These are phyloP conservation scores for Ochetophila trinervis DNA, from an alignment of 306 rosid species.

Conservation along the genomic window DNA sequence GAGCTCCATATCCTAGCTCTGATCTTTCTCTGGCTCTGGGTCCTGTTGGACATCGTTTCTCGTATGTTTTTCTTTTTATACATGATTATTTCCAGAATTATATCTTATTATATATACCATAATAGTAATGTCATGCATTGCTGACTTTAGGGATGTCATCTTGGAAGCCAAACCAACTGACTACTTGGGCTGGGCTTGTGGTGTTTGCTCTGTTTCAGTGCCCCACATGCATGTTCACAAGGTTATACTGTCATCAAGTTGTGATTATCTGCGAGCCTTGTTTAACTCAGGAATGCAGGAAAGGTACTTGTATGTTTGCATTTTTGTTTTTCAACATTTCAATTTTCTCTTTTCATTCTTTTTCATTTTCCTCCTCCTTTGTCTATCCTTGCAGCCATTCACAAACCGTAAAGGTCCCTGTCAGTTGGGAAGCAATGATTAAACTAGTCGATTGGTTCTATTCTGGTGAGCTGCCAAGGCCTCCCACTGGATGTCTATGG, in stretches of 20 bases:
- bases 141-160: slow-evolving; percentile 67
- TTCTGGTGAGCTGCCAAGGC: slow-evolving; percentile 58
- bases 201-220: slow-evolving; percentile 43
- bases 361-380: not conserved
- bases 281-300: slow-evolving; percentile 86
- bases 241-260: slow-evolving; percentile 66
- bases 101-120: not conserved
- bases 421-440: slow-evolving; percentile 76
- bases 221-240: slow-evolving; percentile 87
- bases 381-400: slow-evolving; percentile 53
- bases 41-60: slow-evolving; percentile 57
- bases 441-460: slow-evolving; percentile 71
- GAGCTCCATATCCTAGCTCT: slow-evolving; percentile 48
- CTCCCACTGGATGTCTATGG: slow-evolving; percentile 80
- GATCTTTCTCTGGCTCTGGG: slow-evolving; percentile 58
- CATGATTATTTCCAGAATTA: slow-evolving; percentile 15
- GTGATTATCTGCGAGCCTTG: slow-evolving; percentile 71
- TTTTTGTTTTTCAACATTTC: not conserved
- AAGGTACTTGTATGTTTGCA: slow-evolving; percentile 42
- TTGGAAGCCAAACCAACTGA: slow-evolving; percentile 58
- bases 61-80: slow-evolving; percentile 51
- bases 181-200: slow-evolving; percentile 54
- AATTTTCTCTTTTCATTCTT: slow-evolving; percentile 4
- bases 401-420: slow-evolving; percentile 45
- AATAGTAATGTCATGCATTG: slow-evolving; percentile 23